Conservation (phyloP, 305 asterid genomes). For the Rubia peregrina region DNA sequence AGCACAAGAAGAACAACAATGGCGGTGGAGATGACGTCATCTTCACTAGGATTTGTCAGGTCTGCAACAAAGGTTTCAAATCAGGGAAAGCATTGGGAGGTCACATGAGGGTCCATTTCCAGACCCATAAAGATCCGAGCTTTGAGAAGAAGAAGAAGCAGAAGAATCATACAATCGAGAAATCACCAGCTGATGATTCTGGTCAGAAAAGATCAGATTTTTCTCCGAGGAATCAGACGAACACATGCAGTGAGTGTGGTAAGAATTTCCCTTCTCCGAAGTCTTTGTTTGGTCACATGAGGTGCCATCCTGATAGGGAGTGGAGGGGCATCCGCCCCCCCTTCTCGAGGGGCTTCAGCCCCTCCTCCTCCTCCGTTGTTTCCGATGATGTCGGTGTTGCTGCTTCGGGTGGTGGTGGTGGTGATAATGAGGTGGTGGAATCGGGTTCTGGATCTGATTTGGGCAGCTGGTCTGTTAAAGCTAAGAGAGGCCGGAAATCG, state of each 20-base stretch:
- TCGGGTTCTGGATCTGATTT: background rate
- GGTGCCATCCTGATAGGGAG: constrained; percentile 54
- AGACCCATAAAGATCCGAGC: constrained; percentile 13
- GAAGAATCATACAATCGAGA: constrained; percentile 11
- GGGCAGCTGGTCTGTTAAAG: constrained; percentile 43
- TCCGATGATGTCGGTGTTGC: constrained; percentile 13
- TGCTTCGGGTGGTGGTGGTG: background rate
- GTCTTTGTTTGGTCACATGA: constrained; percentile 69
- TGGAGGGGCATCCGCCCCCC: constrained; percentile 63
- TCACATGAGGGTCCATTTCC: constrained; percentile 64
- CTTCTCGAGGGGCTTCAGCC: background rate
- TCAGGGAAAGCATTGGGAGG: constrained; percentile 79
- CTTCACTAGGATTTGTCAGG: constrained; percentile 34
- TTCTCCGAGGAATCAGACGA: background rate
- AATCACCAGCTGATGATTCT: background rate
- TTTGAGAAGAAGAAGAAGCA: constrained; percentile 11
- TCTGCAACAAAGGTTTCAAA: constrained; percentile 40
- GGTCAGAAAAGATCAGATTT: constrained; percentile 1
- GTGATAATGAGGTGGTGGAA: constrained; percentile 7
- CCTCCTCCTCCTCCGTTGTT: constrained; percentile 15
- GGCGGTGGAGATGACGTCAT: background rate
- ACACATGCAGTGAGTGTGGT: constrained; percentile 34
- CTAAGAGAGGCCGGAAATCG: constrained; percentile 44
- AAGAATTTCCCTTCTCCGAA: constrained; percentile 49
- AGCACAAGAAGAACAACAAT: background rate